These are phyloP conservation scores for Nicotiana paniculata DNA, from an alignment of 257 asterid genomes.

Conservation along the genomic window DNA sequence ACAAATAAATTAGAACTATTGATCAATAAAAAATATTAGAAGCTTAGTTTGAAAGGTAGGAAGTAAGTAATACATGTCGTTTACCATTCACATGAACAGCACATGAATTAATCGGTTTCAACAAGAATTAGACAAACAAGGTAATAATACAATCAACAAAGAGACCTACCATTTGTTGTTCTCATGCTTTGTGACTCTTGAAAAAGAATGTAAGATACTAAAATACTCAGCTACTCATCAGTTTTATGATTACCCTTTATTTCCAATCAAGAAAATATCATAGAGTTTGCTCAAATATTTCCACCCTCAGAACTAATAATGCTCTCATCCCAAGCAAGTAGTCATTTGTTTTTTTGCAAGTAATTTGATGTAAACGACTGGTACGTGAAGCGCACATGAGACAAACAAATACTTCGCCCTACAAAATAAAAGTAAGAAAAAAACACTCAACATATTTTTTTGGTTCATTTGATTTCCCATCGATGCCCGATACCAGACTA, in stretches of 20 bases:
- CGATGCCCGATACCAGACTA: too few relatives aligned
- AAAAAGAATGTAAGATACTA: not conserved
- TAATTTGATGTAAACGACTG: not conserved
- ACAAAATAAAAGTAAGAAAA: not conserved
- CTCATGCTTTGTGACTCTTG: not conserved
- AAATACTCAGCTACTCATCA: too few relatives aligned
- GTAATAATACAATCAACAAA: not conserved
- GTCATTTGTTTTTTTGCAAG: not conserved
- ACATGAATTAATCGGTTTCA: not conserved
- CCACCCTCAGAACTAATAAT: not conserved
- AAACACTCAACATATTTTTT: not conserved
- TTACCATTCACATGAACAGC: not conserved
- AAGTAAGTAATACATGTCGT: not conserved
- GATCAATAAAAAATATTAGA: not conserved
- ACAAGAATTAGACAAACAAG: not conserved
- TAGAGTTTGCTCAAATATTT: not conserved
- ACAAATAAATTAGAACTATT: not conserved
- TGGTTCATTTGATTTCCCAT: too few relatives aligned
- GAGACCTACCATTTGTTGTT: not conserved
- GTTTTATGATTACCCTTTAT: not conserved
- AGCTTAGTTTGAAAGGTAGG: not conserved
- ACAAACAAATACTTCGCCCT: not conserved
- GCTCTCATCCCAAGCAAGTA: not conserved
- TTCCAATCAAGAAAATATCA: not conserved
- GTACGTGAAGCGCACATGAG: not conserved